phyloP scores from a whole-genome alignment of 108 stramenopile species.

The Discostella stelligeroides region DNA sequence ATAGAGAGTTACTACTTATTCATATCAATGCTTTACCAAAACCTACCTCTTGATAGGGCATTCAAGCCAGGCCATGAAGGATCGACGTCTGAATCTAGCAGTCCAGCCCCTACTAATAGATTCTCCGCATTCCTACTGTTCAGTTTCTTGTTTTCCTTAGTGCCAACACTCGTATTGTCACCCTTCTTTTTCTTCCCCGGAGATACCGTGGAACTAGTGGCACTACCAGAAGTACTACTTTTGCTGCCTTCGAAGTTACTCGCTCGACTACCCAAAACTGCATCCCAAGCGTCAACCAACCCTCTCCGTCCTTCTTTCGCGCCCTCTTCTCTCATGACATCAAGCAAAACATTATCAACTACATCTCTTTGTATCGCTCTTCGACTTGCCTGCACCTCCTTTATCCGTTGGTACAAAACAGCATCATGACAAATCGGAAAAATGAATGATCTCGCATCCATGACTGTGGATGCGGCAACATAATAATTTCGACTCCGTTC shows the following conservation, averaged over 20 bases:
- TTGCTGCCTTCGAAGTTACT: slow-evolving; percentile 42
- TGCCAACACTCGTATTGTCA: background rate
- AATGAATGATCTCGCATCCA: slow-evolving; percentile 74
- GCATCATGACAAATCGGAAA: slow-evolving; percentile 88
- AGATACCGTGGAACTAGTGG: slow-evolving; percentile 8
- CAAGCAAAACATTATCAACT: slow-evolving; percentile 52
- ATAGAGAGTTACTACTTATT: too few species aligned
- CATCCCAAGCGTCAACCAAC: slow-evolving; percentile 36
- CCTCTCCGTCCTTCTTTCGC: slow-evolving; percentile 28
- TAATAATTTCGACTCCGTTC: slow-evolving; percentile 60
- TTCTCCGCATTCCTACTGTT: slow-evolving; percentile 25
- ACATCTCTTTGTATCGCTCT: slow-evolving; percentile 61
- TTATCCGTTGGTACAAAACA: slow-evolving; percentile 66
- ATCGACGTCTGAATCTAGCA: slow-evolving; percentile 49
- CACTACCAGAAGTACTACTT: slow-evolving; percentile 17
- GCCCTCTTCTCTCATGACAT: slow-evolving; percentile 62
- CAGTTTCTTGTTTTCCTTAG: slow-evolving; percentile 11
- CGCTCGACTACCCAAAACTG: slow-evolving; percentile 29
- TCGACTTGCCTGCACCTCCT: slow-evolving; percentile 67
- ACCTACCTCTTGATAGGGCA: slow-evolving; percentile 41
- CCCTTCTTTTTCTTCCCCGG: slow-evolving; percentile 18
- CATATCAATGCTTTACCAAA: slow-evolving; percentile 24
- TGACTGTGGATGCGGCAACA: slow-evolving; percentile 55
- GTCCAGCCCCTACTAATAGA: slow-evolving; percentile 49
- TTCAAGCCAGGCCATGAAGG: slow-evolving; percentile 74